Evolutionary conservation across 1,284 basidiomycete genomes (phyloP).

Genomic region (Blastosporella zonata): DNA sequence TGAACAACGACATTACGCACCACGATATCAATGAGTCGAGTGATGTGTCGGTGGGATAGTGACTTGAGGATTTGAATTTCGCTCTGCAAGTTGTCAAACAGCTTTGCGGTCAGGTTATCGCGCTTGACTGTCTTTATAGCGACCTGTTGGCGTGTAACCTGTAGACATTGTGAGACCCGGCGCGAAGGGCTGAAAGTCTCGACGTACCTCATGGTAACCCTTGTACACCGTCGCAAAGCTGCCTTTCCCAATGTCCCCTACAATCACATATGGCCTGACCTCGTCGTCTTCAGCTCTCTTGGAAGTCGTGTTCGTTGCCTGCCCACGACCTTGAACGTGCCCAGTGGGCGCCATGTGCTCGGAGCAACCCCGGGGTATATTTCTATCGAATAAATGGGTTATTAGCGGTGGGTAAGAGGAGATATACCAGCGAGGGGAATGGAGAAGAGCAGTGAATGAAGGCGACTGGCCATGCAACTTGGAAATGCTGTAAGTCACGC

Average conservation of each 20-base stretch:
- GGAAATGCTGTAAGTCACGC: not conserved
- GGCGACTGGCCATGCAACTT: slow-evolving; percentile 6
- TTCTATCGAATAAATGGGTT: slow-evolving; percentile 4
- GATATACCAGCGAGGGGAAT: not conserved
- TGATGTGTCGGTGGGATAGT: slow-evolving; percentile 91
- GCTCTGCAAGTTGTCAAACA: slow-evolving; percentile 95
- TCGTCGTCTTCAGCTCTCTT: slow-evolving; percentile 55
- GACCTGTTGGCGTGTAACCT: slow-evolving; percentile 77
- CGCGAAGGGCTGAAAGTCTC: not conserved
- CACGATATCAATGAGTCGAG: slow-evolving; percentile 90
- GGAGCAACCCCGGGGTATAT: slow-evolving; percentile 5
- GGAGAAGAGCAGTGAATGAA: slow-evolving; percentile 2
- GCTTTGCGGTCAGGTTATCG: slow-evolving; percentile 86
- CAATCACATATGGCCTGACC: slow-evolving; percentile 69
- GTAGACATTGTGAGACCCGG: slow-evolving; percentile 12
- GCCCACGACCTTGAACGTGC: slow-evolving; percentile 8
- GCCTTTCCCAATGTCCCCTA: slow-evolving; percentile 76
- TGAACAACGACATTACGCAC: slow-evolving; percentile 37
- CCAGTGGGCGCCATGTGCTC: slow-evolving; percentile 14
- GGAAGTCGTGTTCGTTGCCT: not conserved
- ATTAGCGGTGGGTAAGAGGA: not conserved
- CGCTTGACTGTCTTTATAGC: slow-evolving; percentile 96
- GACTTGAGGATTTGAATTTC: slow-evolving; percentile 98
- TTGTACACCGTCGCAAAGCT: slow-evolving; percentile 97
- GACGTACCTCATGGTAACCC: slow-evolving; percentile 82